Percentiles rank a stretch among this genome's conserved stretches.
These are phyloP conservation scores for Pontederia crassipes DNA, from an alignment of 176 grass and related monocot species.

Conservation along the genomic window DNA sequence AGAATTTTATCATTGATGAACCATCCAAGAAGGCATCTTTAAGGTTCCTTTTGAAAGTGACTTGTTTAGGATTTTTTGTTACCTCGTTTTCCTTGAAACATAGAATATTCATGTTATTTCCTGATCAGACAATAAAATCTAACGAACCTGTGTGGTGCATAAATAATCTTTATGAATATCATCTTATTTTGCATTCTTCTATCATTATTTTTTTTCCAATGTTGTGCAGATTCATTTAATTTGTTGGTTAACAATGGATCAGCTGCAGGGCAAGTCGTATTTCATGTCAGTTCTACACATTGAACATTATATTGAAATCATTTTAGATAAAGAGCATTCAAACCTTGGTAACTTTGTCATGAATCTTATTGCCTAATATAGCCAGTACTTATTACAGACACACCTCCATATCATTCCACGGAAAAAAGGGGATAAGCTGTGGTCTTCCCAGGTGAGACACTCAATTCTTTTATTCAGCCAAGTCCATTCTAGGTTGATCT, in stretches of 20 bases:
- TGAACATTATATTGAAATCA: neutral
- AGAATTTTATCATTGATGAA: no score
- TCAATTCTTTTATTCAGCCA: neutral
- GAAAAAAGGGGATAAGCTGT: constrained; percentile 53
- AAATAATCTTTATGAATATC: no score
- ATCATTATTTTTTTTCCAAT: constrained; percentile 1
- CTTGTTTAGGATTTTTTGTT: no score
- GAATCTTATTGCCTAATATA: constrained; percentile 7
- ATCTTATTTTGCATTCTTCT: neutral
- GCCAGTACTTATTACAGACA: constrained; percentile 42
- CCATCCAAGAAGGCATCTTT: no score
- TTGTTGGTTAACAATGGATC: constrained; percentile 70
- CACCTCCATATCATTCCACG: constrained; percentile 86
- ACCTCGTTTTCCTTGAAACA: no score
- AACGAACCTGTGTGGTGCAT: no score
- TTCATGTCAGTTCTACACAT: constrained; percentile 44
- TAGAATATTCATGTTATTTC: no score
- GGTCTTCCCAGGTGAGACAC: constrained; percentile 56
- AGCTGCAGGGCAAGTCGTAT: constrained; percentile 72
- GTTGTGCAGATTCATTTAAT: constrained; percentile 69
- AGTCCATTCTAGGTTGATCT: neutral
- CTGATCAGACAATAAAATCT: no score
- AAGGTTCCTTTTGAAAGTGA: no score
- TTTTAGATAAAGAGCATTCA: neutral
- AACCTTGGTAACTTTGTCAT: neutral